Percentiles rank a stretch among this genome's conserved stretches.
phyloP scores from a whole-genome alignment of 2,329 filamentous ascomycete species.

The Colletotrichum falcatum region DNA sequence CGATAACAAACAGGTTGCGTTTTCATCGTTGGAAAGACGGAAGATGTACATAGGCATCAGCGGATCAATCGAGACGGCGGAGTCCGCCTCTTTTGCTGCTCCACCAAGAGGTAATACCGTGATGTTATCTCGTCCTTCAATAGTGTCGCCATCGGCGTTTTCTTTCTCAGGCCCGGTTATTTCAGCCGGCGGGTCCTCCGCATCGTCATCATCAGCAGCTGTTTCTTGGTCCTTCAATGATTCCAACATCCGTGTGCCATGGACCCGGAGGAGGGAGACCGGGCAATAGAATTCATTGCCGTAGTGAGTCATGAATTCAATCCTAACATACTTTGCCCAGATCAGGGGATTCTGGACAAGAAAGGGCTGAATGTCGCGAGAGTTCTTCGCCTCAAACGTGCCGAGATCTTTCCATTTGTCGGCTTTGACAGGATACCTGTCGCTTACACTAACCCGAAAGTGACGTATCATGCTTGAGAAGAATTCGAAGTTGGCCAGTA shows the following conservation, averaged over 20 bases:
- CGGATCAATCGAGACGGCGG: conserved; percentile 16
- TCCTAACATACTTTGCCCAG: conserved; percentile 91
- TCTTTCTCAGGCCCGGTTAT: background rate
- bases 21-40: background rate
- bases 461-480: conserved; percentile 96
- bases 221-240: conserved; percentile 86
- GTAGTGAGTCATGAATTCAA: conserved; percentile 94
- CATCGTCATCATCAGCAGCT: conserved; percentile 71
- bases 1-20: conserved; percentile 10
- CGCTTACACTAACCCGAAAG: conserved; percentile 92
- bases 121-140: background rate
- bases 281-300: conserved; percentile 98
- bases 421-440: conserved; percentile 91
- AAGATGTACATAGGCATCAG: conserved; percentile 13
- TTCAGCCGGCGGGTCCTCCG: conserved; percentile 51
- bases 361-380: conserved; percentile 93
- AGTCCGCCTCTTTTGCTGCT: background rate
- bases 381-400: conserved; percentile 91
- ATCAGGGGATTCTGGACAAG: conserved; percentile 94
- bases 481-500: conserved; percentile 99
- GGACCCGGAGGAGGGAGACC: conserved; percentile 87
- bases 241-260: conserved; percentile 96
- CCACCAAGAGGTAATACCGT: background rate
- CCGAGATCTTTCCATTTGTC: conserved; percentile 94
- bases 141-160: background rate